Evolutionary conservation across 768 basidiomycete species (phyloP).

Genomic region (Glaciozyma martinii): DNA sequence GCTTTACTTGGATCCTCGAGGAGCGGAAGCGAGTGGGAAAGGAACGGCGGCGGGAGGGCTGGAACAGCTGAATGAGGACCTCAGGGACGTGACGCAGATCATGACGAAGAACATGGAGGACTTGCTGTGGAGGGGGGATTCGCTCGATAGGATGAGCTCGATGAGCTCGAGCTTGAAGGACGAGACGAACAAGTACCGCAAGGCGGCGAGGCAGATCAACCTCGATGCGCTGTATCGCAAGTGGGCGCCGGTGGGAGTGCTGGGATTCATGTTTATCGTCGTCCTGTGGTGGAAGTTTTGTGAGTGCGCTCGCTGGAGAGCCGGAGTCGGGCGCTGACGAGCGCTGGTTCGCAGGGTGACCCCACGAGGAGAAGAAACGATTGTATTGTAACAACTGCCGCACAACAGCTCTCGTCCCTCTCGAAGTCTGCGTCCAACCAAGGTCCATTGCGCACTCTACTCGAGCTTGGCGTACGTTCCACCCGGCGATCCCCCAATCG

Average conservation of each 20-base stretch:
- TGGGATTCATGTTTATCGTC: conserved; percentile 54
- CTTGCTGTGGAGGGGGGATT: conserved; percentile 93
- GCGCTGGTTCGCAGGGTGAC: too few species aligned
- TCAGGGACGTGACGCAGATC: conserved; percentile 95
- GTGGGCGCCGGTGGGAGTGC: conserved; percentile 83
- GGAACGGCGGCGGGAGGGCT: conserved; percentile 47
- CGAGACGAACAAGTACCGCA: conserved; percentile 95
- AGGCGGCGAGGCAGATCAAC: conserved; percentile 89
- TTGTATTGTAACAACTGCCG: too few species aligned
- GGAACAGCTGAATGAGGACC: conserved; percentile 85
- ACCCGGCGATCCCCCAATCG: background rate
- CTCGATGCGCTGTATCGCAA: conserved; percentile 86
- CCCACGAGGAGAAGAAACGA: too few species aligned
- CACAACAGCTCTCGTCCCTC: too few species aligned
- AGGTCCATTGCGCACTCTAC: background rate
- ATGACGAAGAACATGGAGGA: conserved; percentile 99
- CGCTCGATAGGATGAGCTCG: conserved; percentile 95
- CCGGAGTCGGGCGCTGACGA: conserved; percentile 7
- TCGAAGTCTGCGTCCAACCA: too few species aligned
- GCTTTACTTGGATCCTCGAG: conserved; percentile 86
- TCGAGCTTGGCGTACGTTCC: background rate
- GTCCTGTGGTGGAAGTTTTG: conserved; percentile 53
- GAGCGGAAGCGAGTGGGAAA: conserved; percentile 48
- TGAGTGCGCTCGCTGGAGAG: background rate
- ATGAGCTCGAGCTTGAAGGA: conserved; percentile 86